phyloP scores from a whole-genome alignment of 2,329 filamentous ascomycete species.

The Fusarium xyrophilum region DNA sequence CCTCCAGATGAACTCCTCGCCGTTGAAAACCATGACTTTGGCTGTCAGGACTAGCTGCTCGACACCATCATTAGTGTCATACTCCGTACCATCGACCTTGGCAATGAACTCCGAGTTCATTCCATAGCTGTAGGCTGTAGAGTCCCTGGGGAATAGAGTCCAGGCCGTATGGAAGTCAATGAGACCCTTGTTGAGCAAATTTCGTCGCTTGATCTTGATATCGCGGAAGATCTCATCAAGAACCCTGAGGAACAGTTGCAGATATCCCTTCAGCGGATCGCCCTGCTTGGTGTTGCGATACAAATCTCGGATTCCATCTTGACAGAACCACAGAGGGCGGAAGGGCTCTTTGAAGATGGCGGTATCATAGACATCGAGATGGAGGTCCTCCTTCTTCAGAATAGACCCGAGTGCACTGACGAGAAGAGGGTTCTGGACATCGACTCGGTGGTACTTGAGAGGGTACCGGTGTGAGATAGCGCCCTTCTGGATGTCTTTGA shows the following conservation, averaged over 20 bases:
- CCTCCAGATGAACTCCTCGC: constrained; percentile 52
- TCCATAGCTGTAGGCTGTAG: constrained; percentile 49
- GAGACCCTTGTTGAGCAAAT: constrained; percentile 48
- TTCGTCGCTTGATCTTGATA: constrained; percentile 46
- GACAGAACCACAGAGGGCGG: constrained; percentile 52
- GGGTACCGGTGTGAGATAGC: constrained; percentile 48
- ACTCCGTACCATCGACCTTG: constrained; percentile 48
- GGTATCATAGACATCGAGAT: constrained; percentile 48
- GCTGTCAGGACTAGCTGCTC: constrained; percentile 40
- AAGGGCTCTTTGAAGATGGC: constrained; percentile 52
- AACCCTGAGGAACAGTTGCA: constrained; percentile 51
- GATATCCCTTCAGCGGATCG: constrained; percentile 46
- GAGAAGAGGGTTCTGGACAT: constrained; percentile 53
- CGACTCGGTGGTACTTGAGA: constrained; percentile 51
- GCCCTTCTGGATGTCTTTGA: constrained; percentile 52
- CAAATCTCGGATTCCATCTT: constrained; percentile 50
- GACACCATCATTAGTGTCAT: constrained; percentile 27
- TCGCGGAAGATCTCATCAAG: constrained; percentile 54
- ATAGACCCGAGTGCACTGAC: constrained; percentile 53
- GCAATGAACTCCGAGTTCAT: constrained; percentile 52
- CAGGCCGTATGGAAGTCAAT: constrained; percentile 53
- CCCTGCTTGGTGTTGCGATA: constrained; percentile 38
- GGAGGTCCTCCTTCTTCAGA: constrained; percentile 51
- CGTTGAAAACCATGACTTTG: constrained; percentile 51
- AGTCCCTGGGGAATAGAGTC: constrained; percentile 53